A percentile compares a stretch with the other conserved stretches of the same genome.
Conservation (phyloP, 495 filamentous ascomycete genomes). For the Penicillium diatomitis region DNA sequence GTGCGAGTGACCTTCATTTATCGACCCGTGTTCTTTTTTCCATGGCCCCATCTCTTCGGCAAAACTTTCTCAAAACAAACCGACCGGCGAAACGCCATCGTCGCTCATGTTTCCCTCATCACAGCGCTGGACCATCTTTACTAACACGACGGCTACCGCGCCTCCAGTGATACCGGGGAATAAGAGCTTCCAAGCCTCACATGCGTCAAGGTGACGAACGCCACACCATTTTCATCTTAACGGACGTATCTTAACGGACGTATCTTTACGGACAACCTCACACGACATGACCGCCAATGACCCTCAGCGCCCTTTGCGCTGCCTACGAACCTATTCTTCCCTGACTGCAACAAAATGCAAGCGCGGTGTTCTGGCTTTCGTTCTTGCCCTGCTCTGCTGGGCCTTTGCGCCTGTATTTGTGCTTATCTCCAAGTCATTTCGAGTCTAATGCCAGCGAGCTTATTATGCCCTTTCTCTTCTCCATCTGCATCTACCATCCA, state of each 20-base stretch:
- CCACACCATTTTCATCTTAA: too few relatives aligned
- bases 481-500: background rate
- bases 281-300: slow-evolving; percentile 24
- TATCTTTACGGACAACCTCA: slow-evolving; percentile 20
- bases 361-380: slow-evolving; percentile 24
- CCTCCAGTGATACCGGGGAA: background rate
- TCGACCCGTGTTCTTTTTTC: slow-evolving; percentile 5
- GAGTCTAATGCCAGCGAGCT: slow-evolving; percentile 1
- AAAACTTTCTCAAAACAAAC: background rate
- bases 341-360: slow-evolving; percentile 13
- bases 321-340: slow-evolving; percentile 14
- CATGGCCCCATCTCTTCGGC: slow-evolving; percentile 14
- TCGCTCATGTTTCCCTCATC: too few relatives aligned
- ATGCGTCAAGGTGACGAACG: too few relatives aligned
- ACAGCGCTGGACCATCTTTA: background rate
- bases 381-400: slow-evolving; percentile 7
- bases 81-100: too few relatives aligned
- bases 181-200: too few relatives aligned
- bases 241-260: background rate
- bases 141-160: slow-evolving; percentile 6
- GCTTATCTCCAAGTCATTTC: slow-evolving; percentile 1
- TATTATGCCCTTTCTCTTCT: background rate
- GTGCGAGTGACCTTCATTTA: slow-evolving; percentile 14
- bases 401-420: slow-evolving; percentile 4
- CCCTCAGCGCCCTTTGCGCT: slow-evolving; percentile 3